Base-by-base conservation (phyloP, 164 flowering plant genomes). In the Aristolochia contorta region DNA sequence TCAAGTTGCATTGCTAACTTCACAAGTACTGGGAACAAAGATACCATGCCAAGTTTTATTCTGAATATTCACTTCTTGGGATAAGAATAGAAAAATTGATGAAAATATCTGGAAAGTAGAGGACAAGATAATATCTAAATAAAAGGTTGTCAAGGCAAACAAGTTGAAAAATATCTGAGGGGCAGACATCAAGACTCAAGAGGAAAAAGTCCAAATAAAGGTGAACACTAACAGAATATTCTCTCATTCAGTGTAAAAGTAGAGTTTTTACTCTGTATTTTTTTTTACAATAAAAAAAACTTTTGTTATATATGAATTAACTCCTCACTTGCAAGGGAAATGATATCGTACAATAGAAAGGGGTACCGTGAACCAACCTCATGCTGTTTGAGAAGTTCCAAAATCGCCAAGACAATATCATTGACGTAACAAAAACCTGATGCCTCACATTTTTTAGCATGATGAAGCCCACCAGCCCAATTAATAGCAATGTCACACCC, bases 401-500 rank as follows among this genome's bases (percentile, higher is more conserved):
- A 64, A 46, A 81, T 79, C 4, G 79, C 78, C 65, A 81, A 60
- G 54, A 82, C 86, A 18, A 82, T 82, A 56, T 79, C 86, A 61
- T 79, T 82, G 24, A 82, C 85, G 61, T 79, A 82, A 63, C 85
- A 82, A 58, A 82, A 82, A 6, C 85, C 85, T 57, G 83, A 79
- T n/a, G 86, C 84, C 72, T 82, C 86, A 33, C 82, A 78, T 55
- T 82, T 82, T 66, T 82, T 82, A 10, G 86, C 86, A 65, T 82
- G 86, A 64, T 82, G 86, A 20, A 82, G 73, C 16, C 86, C 86
- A 41, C 86, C 86, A 47, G 84, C 71, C 84, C 84, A 82, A 65
- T 82, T 80, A n/a, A 82, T 59, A 13, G 84, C 84, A 59, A 82
- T 82, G 50, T 82, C 86, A 71, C 74, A 75, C 6, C 65, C 69